These are phyloP conservation scores for Fusarium pilosicola DNA, from an alignment of 2,329 filamentous ascomycete genomes.

Conservation along the genomic window DNA sequence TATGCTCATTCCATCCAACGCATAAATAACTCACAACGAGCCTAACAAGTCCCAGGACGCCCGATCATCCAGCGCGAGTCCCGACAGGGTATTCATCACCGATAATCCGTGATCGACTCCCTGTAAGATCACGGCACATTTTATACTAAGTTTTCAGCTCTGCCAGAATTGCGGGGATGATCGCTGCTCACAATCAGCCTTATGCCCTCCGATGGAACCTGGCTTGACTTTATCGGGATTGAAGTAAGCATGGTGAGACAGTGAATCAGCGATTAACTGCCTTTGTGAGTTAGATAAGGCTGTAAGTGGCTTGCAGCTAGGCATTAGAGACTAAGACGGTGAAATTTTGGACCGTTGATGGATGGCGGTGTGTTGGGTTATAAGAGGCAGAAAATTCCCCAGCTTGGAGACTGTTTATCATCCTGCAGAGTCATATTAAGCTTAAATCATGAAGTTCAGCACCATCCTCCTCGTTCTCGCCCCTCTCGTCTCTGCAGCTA, in stretches of 20 bases:
- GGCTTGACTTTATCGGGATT: slow-evolving; percentile 1
- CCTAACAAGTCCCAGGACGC: background rate
- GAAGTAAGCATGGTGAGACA: background rate
- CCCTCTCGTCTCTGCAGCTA: slow-evolving; percentile 11
- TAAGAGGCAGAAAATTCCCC: background rate
- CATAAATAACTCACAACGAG: background rate
- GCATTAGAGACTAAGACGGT: background rate
- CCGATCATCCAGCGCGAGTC: background rate
- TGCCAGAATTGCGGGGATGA: background rate
- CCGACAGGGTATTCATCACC: background rate
- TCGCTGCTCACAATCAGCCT: slow-evolving; percentile 8
- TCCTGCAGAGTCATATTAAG: background rate
- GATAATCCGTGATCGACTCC: slow-evolving; percentile 1
- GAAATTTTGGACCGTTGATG: slow-evolving; percentile 1
- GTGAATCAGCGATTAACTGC: background rate
- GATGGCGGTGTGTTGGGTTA: background rate
- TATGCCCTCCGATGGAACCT: background rate
- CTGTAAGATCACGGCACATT: background rate
- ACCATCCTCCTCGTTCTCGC: slow-evolving; percentile 1
- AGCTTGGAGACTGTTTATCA: rapidly evolving
- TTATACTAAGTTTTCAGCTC: slow-evolving; percentile 16
- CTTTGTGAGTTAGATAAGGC: background rate
- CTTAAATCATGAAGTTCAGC: slow-evolving; percentile 17
- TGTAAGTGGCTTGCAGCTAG: background rate
- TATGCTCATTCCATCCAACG: background rate